Conservation (phyloP, 140 eudicot genomes). For the Stevia rebaudiana region DNA sequence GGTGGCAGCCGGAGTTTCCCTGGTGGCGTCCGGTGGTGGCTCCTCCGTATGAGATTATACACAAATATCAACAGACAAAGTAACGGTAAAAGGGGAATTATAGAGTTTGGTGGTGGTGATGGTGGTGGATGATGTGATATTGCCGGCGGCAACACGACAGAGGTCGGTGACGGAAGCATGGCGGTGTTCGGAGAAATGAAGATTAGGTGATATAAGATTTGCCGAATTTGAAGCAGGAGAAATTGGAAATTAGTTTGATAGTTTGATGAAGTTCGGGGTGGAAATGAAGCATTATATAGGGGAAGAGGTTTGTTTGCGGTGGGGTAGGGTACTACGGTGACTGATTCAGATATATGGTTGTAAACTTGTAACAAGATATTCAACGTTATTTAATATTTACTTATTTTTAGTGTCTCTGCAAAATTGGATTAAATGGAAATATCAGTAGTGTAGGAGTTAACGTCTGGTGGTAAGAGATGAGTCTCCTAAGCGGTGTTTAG, state of each 20-base stretch:
- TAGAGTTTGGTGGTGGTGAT: constrained; percentile 2
- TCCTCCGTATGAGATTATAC: constrained; percentile 12
- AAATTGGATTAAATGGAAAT: too few species aligned
- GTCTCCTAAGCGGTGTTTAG: too few species aligned
- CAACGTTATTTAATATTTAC: neutral
- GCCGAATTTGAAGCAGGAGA: constrained; percentile 13
- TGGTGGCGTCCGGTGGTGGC: constrained; percentile 15
- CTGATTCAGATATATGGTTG: neutral
- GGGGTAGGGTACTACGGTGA: neutral
- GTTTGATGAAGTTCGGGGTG: constrained; percentile 25
- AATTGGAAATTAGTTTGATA: constrained; percentile 26
- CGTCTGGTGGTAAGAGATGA: too few species aligned
- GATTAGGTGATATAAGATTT: neutral
- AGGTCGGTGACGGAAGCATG: constrained; percentile 17
- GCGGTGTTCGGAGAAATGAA: constrained; percentile 6
- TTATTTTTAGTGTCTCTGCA: neutral
- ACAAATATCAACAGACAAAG: constrained; percentile 14
- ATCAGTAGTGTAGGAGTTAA: too few species aligned
- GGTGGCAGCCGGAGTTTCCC: constrained; percentile 54
- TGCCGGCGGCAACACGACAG: constrained; percentile 3
- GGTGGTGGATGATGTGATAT: neutral
- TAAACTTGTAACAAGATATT: constrained; percentile 7
- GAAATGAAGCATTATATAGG: constrained; percentile 23
- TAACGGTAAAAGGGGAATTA: neutral
- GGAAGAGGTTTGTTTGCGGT: neutral